A percentile compares a stretch with the other conserved stretches of the same genome.
These are phyloP conservation scores for Saitozyma podzolica DNA, from an alignment of 768 basidiomycete genomes.

Conservation along the genomic window DNA sequence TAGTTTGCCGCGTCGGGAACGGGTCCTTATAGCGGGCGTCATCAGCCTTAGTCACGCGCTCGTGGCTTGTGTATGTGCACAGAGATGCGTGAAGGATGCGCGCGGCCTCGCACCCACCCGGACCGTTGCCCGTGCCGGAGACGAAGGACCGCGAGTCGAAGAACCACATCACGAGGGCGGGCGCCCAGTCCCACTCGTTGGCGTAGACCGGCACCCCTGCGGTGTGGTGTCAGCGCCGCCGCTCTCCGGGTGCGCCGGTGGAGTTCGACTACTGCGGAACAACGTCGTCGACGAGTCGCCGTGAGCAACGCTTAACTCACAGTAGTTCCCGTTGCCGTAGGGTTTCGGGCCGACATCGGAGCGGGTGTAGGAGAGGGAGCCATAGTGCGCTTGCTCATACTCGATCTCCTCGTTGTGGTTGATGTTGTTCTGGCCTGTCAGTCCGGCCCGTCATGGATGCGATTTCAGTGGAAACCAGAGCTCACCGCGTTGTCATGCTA, in stretches of 20 bases:
- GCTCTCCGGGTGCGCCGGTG: too few species aligned
- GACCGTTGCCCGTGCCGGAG: conserved; percentile 35
- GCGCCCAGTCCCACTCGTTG: conserved; percentile 44
- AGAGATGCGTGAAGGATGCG: not conserved
- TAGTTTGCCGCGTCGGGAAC: conserved; percentile 56
- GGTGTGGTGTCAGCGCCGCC: not conserved
- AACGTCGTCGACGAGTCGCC: not conserved
- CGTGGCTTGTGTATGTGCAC: too few species aligned
- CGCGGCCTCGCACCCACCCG: not conserved
- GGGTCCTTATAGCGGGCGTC: not conserved
- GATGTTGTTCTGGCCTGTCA: conserved; percentile 57
- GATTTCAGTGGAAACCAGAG: conserved; percentile 38
- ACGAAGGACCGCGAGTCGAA: conserved; percentile 65
- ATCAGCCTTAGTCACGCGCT: too few species aligned
- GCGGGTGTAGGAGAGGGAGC: conserved; percentile 21
- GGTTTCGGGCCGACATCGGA: conserved; percentile 25
- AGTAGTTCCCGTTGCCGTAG: conserved; percentile 57
- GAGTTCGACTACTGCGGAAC: too few species aligned
- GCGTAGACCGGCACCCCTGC: conserved; percentile 66
- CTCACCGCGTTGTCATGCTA: conserved; percentile 62
- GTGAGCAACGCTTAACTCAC: not conserved
- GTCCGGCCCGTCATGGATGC: too few species aligned
- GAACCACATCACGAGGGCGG: conserved; percentile 69
- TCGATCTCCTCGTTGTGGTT: conserved; percentile 67
- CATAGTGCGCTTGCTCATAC: conserved; percentile 58